Conservation (phyloP, 1,284 basidiomycete species). For the Trichosporon inkin region DNA sequence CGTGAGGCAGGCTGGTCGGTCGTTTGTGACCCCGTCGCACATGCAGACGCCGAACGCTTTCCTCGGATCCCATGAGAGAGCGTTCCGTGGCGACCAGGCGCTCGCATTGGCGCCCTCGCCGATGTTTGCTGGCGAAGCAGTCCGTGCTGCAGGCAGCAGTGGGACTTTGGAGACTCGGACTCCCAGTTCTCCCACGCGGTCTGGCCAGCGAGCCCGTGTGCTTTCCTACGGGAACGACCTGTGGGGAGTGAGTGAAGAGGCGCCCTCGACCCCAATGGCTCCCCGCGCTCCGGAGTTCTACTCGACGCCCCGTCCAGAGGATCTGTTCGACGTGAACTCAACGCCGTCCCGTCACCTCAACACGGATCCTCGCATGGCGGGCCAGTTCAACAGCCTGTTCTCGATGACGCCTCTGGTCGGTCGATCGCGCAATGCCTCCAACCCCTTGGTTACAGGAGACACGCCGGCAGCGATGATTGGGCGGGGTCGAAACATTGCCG, state of each 20-base stretch:
- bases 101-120: slow-evolving; percentile 46
- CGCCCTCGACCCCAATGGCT: slow-evolving; percentile 40
- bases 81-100: slow-evolving; percentile 40
- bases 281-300: slow-evolving; percentile 27
- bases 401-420: slow-evolving; percentile 42
- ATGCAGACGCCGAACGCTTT: slow-evolving; percentile 14
- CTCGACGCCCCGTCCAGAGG: slow-evolving; percentile 43
- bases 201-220: slow-evolving; percentile 34
- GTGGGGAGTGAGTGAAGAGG: slow-evolving; percentile 35
- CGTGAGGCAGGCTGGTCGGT: slow-evolving; percentile 24
- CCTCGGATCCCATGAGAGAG: slow-evolving; percentile 12
- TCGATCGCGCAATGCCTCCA: slow-evolving; percentile 32
- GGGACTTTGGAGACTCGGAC: slow-evolving; percentile 30
- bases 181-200: slow-evolving; percentile 25
- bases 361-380: slow-evolving; percentile 26
- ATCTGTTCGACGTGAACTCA: slow-evolving; percentile 46
- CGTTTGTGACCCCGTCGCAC: slow-evolving; percentile 30
- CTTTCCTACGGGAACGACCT: slow-evolving; percentile 42
- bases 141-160: slow-evolving; percentile 17
- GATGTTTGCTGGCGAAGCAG: slow-evolving; percentile 32
- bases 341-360: slow-evolving; percentile 46
- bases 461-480: slow-evolving; percentile 15
- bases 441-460: slow-evolving; percentile 26
- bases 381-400: slow-evolving; percentile 42
- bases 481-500: slow-evolving; percentile 24